Evolutionary conservation across 306 rosid species (phyloP).

Genomic region (Phaseolus lunatus): DNA sequence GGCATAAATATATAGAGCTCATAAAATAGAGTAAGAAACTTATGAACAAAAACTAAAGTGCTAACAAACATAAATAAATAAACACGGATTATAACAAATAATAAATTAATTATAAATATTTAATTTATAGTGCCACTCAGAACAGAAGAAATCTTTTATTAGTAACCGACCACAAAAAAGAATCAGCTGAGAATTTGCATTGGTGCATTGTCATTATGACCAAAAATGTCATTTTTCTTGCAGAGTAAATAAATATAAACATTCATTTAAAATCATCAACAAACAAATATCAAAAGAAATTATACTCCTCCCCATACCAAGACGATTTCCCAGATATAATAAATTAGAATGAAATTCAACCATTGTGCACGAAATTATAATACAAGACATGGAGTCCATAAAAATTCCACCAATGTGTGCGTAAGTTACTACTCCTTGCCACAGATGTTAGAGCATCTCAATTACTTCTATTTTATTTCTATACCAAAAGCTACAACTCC

Average conservation of each 20-base stretch:
- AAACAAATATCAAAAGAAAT: not conserved
- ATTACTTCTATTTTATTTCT: slow-evolving; percentile 28
- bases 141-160: slow-evolving; percentile 1
- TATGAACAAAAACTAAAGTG: slow-evolving; percentile 17
- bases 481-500: slow-evolving; percentile 6
- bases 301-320: not conserved
- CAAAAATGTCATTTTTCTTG: slow-evolving; percentile 14
- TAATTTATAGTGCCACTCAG: not conserved
- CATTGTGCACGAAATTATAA: slow-evolving; percentile 5
- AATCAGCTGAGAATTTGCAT: not conserved
- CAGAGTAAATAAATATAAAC: not conserved
- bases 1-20: slow-evolving; percentile 30
- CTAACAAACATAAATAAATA: slow-evolving; percentile 8
- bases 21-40: slow-evolving; percentile 24
- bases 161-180: not conserved
- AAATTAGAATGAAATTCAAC: slow-evolving; percentile 34
- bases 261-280: not conserved
- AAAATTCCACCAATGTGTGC: slow-evolving; percentile 12
- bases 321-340: slow-evolving; percentile 1
- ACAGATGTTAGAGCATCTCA: slow-evolving; percentile 29
- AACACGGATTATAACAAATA: not conserved
- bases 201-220: not conserved
- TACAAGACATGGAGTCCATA: not conserved
- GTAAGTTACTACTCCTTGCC: slow-evolving; percentile 19
- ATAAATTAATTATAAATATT: slow-evolving; percentile 28